phyloP scores from a whole-genome alignment of 2,329 filamentous ascomycete species.

The Paecilomyces formosus region DNA sequence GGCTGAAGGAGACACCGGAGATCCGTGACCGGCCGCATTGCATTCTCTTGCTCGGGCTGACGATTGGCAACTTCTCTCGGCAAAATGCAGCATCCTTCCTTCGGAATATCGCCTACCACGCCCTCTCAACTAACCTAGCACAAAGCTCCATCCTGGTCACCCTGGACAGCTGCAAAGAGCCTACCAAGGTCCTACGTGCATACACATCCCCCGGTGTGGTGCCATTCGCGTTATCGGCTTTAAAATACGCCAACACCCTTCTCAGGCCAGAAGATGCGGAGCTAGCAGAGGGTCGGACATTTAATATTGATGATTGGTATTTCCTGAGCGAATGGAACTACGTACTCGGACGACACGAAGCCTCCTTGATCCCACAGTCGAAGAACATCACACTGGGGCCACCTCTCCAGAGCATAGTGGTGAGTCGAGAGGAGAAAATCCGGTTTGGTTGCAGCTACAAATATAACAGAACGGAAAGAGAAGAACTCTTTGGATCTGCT shows the following conservation, averaged over 20 bases:
- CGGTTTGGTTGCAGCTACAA: constrained; percentile 8
- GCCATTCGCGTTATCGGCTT: background rate
- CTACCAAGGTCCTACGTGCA: constrained; percentile 1
- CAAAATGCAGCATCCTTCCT: background rate
- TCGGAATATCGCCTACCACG: background rate
- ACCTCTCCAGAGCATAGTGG: constrained; percentile 3
- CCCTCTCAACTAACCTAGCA: background rate
- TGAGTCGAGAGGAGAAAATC: constrained; percentile 4
- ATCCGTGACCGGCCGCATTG: background rate
- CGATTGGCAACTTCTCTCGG: constrained; percentile 1
- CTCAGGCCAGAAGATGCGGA: background rate
- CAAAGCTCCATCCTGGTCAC: constrained; percentile 1
- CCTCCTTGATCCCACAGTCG: constrained; percentile 1
- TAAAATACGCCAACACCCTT: background rate
- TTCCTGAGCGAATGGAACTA: constrained; percentile 7
- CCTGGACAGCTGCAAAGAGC: constrained; percentile 1
- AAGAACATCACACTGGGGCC: constrained; percentile 2
- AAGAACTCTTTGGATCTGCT: background rate
- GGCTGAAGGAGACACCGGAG: background rate
- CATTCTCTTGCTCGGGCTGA: background rate
- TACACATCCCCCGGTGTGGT: background rate
- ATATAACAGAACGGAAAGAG: constrained; percentile 2
- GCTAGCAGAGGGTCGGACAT: background rate
- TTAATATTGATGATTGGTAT: constrained; percentile 3
- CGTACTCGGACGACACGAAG: constrained; percentile 5